A percentile compares a stretch with the other conserved stretches of the same genome.
phyloP scores from a whole-genome alignment of 495 filamentous ascomycete species.

The Sporormia fimetaria region DNA sequence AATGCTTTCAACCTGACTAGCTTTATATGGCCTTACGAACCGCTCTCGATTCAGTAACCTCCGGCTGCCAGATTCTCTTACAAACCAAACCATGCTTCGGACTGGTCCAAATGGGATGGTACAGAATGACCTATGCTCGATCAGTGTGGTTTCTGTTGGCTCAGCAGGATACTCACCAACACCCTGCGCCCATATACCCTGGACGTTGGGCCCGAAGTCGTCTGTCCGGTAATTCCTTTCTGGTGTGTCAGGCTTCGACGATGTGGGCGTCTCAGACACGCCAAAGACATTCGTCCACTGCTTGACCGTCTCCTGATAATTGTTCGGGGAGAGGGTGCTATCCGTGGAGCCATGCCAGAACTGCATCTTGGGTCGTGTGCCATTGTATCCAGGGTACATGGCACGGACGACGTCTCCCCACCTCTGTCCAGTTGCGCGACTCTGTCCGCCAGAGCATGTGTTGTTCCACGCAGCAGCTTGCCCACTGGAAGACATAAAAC shows the following conservation, averaged over 20 bases:
- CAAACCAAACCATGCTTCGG: slow-evolving; percentile 23
- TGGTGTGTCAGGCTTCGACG: slow-evolving; percentile 19
- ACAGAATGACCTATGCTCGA: slow-evolving; percentile 41
- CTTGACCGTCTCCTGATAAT: slow-evolving; percentile 45
- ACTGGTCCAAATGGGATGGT: slow-evolving; percentile 25
- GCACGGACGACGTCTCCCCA: slow-evolving; percentile 43
- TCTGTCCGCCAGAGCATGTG: slow-evolving; percentile 43
- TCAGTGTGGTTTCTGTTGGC: too few species aligned
- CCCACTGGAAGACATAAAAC: slow-evolving; percentile 37
- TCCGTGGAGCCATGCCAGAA: slow-evolving; percentile 45
- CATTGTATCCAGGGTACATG: slow-evolving; percentile 46
- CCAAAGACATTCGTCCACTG: slow-evolving; percentile 50
- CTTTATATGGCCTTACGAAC: background rate
- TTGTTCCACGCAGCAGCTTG: slow-evolving; percentile 42
- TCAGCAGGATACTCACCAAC: too few species aligned
- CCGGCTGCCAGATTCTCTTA: too few species aligned
- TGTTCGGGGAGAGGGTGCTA: slow-evolving; percentile 38
- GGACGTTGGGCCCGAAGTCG: slow-evolving; percentile 39
- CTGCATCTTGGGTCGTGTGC: slow-evolving; percentile 44
- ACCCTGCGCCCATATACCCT: slow-evolving; percentile 39
- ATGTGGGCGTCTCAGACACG: slow-evolving; percentile 13
- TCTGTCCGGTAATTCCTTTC: slow-evolving; percentile 38
- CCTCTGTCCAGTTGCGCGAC: slow-evolving; percentile 36
- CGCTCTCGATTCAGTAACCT: too few species aligned
- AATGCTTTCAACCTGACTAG: too few species aligned